A percentile compares a stretch with the other conserved stretches of the same genome.
Conservation (phyloP, 345 rosid species). For the Corchorus capsularis region DNA sequence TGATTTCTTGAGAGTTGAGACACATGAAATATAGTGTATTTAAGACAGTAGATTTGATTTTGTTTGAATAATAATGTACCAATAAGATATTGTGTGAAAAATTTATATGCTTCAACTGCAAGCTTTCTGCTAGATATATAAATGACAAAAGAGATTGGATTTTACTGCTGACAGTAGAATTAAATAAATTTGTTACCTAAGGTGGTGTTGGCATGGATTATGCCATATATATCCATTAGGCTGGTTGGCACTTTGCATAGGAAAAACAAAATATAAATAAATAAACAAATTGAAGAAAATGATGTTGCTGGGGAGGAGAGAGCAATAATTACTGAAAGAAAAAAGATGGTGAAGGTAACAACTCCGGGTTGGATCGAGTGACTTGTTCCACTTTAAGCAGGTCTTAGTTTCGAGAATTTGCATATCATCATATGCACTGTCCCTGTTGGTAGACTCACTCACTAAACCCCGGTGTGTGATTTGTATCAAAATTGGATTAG, state of each 20-base stretch:
- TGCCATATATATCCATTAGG: conserved; percentile 11
- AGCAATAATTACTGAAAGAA: conserved; percentile 2
- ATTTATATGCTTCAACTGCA: background rate
- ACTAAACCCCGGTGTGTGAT: too few relatives aligned
- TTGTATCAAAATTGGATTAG: too few relatives aligned
- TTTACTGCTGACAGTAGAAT: background rate
- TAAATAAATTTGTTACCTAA: conserved; percentile 10
- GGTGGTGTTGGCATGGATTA: background rate
- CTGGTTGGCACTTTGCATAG: conserved; percentile 15
- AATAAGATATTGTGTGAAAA: background rate
- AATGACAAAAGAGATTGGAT: background rate
- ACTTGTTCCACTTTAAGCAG: too few relatives aligned
- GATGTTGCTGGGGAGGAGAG: background rate
- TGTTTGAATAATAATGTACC: conserved; percentile 1
- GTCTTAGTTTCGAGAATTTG: too few relatives aligned
- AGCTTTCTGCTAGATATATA: background rate
- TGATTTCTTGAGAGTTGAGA: background rate
- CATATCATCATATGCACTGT: too few relatives aligned
- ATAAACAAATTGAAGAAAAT: conserved; percentile 11
- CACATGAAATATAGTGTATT: background rate
- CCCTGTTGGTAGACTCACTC: too few relatives aligned
- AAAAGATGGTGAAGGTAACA: background rate
- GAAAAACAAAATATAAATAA: background rate
- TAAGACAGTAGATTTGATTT: background rate
- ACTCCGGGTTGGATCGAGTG: too few relatives aligned